Percentiles rank a stretch among this genome's conserved stretches.
Evolutionary conservation across 129 eudicot species (phyloP).

Genomic region (Oenanthe sinensis): DNA sequence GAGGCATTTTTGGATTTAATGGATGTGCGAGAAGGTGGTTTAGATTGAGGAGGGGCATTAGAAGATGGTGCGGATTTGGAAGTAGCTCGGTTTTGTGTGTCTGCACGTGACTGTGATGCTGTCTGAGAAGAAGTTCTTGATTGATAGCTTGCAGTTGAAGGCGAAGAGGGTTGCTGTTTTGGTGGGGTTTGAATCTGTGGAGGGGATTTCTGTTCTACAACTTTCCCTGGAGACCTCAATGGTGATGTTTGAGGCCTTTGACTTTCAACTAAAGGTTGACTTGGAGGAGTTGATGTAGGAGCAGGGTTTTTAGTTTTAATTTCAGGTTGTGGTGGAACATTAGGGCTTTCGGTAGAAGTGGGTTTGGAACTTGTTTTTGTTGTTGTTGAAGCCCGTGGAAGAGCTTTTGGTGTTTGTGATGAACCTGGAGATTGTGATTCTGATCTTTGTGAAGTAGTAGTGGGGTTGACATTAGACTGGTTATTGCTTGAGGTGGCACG

Average conservation of each 20-base stretch:
- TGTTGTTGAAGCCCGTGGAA: conserved; percentile 2
- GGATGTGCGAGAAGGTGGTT: not conserved
- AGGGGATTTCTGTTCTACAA: conserved; percentile 9
- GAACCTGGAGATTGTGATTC: conserved; percentile 37
- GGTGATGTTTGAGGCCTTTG: conserved; percentile 16
- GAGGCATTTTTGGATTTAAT: not conserved
- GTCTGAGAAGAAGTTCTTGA: conserved; percentile 18
- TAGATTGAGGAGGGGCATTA: not conserved
- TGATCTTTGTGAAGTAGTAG: conserved; percentile 8
- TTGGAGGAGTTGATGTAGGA: not conserved
- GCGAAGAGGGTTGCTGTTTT: conserved; percentile 27
- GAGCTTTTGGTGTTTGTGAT: conserved; percentile 27
- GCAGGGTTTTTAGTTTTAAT: conserved; percentile 2
- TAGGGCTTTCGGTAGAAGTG: conserved; percentile 13
- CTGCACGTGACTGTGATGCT: conserved; percentile 28
- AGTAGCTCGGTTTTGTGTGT: conserved; percentile 13
- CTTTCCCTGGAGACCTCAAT: conserved; percentile 23
- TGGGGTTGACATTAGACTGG: conserved; percentile 14
- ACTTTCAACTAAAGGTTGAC: conserved; percentile 2
- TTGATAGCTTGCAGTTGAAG: conserved; percentile 14
- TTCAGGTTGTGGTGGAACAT: conserved; percentile 14
- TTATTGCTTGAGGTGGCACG: conserved; percentile 17
- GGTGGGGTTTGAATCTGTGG: conserved; percentile 27
- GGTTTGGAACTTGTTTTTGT: conserved; percentile 4
- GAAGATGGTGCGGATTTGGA: conserved; percentile 22